Evolutionary conservation across 2,329 filamentous ascomycete genomes (phyloP), one percentile per base, ranked within the genome.

Genomic region (Neoscytalidium dimidiatum): DNA sequence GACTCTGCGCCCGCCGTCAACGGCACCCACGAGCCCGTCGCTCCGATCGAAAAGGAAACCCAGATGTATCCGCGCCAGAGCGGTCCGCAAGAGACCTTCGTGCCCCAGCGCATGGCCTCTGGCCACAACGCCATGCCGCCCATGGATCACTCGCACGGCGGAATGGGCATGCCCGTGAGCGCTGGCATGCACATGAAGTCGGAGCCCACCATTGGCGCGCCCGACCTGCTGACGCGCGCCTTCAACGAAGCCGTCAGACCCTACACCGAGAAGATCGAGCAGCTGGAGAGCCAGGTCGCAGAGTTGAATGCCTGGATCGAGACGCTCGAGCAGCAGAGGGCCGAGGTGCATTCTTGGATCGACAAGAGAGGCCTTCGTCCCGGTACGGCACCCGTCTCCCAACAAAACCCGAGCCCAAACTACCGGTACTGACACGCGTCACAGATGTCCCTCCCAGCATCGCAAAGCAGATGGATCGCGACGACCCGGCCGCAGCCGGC

Each of bases 351-450:
- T 72, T 78, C 79, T 56, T 85, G 83, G 83, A 85, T 85, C 64
- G 83, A 85, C 75, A 85, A 85, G 78, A 77, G 83, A 44, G 83
- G 83, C 23, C 70, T 85, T 58, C 74, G 83, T 71, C 83, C 83
- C 67, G 83, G 83, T 84, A 75, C 66, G 79, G 69, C 23, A 29
- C 14, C 26, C 43, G 33, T 31, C 28, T 38, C 64, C 11, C 13
- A 29, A 17, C 17, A 14, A 33, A 35, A 9, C 48, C 44, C 8
- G 31, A 3, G 28, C 35, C 28, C 33, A 19, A 38, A 48, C 21
- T 28, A 13, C 31, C 14, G 1, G 44, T 52, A 38, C 56, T 73
- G 66, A 71, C 70, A 38, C 43, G 4, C 6, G 49, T 17, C 48
- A 17, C 67, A 84, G 83, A 85, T 66, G 83, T 85, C 8, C 83